Conservation (phyloP, 306 rosid genomes). For the Vigna nakashimae region DNA sequence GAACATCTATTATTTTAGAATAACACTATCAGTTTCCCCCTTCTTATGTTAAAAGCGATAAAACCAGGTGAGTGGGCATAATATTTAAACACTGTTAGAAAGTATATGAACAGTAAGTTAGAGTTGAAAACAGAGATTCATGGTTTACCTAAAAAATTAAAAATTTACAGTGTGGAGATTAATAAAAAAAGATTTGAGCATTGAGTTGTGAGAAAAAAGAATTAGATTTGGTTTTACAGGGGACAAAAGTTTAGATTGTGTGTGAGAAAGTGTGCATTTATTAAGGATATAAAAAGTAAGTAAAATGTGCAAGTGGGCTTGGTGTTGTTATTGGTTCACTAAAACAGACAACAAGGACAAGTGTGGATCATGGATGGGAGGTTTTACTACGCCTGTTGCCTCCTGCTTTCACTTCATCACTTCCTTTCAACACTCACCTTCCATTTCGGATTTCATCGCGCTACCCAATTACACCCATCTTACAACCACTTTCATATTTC, state of each 20-base stretch:
- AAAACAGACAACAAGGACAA: conserved; percentile 41
- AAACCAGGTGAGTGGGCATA: background rate
- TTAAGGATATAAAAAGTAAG: background rate
- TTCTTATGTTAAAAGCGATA: background rate
- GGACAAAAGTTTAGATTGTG: background rate
- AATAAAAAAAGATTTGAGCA: no score
- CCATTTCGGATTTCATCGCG: conserved; percentile 34
- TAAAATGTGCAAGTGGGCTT: conserved; percentile 42
- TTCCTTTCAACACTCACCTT: conserved; percentile 19
- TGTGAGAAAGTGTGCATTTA: background rate
- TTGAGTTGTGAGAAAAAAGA: background rate
- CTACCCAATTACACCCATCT: background rate
- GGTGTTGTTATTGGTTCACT: conserved; percentile 26
- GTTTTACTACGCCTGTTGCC: background rate
- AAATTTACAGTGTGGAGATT: no score
- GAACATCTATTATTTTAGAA: background rate
- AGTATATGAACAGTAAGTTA: background rate
- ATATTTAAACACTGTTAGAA: no score
- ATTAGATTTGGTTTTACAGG: background rate
- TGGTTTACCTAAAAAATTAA: no score
- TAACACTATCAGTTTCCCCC: background rate
- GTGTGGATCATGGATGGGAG: background rate
- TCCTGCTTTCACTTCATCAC: conserved; percentile 17
- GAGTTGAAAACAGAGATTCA: background rate
- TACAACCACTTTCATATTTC: no score